Base-by-base conservation (phyloP, 371 early-diverging fungal species). In the Ordospora pajunii region DNA sequence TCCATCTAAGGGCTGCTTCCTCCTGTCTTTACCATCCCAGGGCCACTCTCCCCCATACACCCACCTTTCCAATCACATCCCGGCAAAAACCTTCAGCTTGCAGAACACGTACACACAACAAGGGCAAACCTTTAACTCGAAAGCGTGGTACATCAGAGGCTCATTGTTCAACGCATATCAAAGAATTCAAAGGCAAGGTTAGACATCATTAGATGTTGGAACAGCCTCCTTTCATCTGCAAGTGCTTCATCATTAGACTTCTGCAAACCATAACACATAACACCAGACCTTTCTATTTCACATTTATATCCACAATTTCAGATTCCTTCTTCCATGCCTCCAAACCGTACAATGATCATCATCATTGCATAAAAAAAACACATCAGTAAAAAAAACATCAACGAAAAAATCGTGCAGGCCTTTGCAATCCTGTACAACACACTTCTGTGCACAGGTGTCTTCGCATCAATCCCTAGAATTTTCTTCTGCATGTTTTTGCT, bases 71-170 rank as follows among this genome's bases (percentile, higher is more conserved):
- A n/a, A n/a, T 5, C 5, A 32, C 32, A 32, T 32, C 32, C 32
- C 32, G 5, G 32, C 32, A 25, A 21, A 53, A 58, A 40, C n/a
- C 58, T 58, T 58, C 58, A 58, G 58, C 27, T 58, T 58, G 40
- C 58, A 37, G 58, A 58, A 58, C 32, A 58, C 40, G 58, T 40
- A 37, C 58, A 0, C 40, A 40, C 58, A 58, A 19, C 58, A 58
- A 58, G 58, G 58, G 58, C 58, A 58, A 58, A 37, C 58, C 58
- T 58, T 58, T 58, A 19, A 58, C 58, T 58, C 58, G 25, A 58
- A 40, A 58, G 58, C 14, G 58, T 40, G 40, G 58, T 58, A 40
- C 58, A 58, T 58, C 58, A 40, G 58, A 58, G 40, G 58, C 14
- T 58, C 40, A 8, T 58, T 40, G 40, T 58, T 58, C 58, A 58